Base-by-base conservation (phyloP, 176 grass and related monocot species). In the Aegilops umbellulata region DNA sequence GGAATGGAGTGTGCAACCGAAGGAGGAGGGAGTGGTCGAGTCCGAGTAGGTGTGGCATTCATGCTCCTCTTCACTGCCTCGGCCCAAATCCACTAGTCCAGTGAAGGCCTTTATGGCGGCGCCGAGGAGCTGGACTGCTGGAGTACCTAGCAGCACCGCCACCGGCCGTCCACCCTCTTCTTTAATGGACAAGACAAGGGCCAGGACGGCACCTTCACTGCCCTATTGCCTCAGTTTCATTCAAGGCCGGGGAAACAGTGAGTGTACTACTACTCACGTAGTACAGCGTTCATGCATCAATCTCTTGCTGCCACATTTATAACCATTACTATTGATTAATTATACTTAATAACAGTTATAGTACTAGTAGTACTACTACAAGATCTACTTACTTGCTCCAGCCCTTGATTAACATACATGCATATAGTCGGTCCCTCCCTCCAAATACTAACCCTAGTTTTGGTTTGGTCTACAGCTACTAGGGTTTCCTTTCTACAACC, bases 171-270 rank as follows among this genome's bases (percentile, higher is more conserved):
- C 62, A 67, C 61, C 84, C 49, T 73, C 77, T 79, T 88, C 89
- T 86, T 94, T 89, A 89, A 82, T 87, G 62, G 77, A 77, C 80
- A 80, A 74, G 58, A 72, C n/a, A 36, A 65, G 23, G 30, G 80
- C 58, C 35, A 84, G 80, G 87, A 87, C 86, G 78, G 66, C 20
- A 39, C 75, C 70, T 80, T 91, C 62, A 83, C 69, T 89, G 47
- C 47, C 42, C 77, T 76, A 86, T 77, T 87, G 65, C 77, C 76
- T 83, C 86, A 86, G 79, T 86, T 86, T 91, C 92, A 94, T 81
- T 91, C 74, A 86, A 84, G 66, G 24, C 51, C 27, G 20, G 15
- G 69, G 76, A 39, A 70, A 89, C 79, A 83, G 80, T 65, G 31
- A 13, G 35, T 55, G 44, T 57, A 77, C 38, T 36, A 7, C 34